Evolutionary conservation across 495 filamentous ascomycete species (phyloP), one percentile per base, ranked within the genome.

Genomic region (Pseudomonodictys pantanalensis): DNA sequence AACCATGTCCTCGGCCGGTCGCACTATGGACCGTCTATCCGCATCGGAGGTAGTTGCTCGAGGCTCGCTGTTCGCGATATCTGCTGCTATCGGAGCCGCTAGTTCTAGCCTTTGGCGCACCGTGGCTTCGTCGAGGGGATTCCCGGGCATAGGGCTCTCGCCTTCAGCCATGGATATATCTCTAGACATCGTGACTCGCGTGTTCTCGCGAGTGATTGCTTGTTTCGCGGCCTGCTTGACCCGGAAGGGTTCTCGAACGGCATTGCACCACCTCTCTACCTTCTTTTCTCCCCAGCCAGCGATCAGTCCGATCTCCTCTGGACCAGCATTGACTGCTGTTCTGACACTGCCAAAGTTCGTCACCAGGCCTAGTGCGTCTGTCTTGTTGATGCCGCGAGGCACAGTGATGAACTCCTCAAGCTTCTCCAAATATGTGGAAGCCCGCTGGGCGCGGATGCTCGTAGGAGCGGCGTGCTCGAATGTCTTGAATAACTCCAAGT

Each of bases 221-320:
- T 79, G 71, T 69, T 78, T 88, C 29, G 81, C 83, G 2, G 87
- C 81, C 54, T 84, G 86, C 66, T 84, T 81, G 9, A 87, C 82
- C 60, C 89, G 73, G 65, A 97, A 97, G 6, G 87, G 88, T 73
- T 95, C 91, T 49, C 89, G 77, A 6, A 97, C 90, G 3, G 85
- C 85, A 49, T 73, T 79, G 67, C 82, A 87, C 90, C 92, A 97
- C 52, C 80, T 79, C 67, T 85, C 83, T 6, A 96, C 90, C 72
- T 97, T 99, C 76, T 87, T 92, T 76, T 95, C 89, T 17, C 93
- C 93, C 92, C 92, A 97, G 9, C 93, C 93, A 5, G 86, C 80
- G 25, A 99, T 83, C 39, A 88, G 71, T 25, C 83, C 79, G 42
- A 97, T 77, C 71, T 95, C 87, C 65, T 99, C 95, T 0, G 88